phyloP scores from a whole-genome alignment of 169 alveolate genomes.

The Plasmodium ovale region DNA sequence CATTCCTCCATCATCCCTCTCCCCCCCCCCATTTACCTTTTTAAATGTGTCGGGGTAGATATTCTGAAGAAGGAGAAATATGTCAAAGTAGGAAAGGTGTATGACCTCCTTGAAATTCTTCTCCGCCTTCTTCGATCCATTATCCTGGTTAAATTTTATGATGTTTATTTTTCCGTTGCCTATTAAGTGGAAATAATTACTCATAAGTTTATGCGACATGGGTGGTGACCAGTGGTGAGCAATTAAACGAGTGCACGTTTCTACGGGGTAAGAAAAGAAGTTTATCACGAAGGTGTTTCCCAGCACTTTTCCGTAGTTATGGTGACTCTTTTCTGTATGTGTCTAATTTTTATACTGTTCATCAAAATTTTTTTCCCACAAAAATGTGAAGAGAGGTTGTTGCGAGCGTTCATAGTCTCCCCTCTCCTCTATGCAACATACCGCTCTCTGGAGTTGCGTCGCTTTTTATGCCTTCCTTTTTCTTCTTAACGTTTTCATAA shows the following conservation, averaged over 20 bases:
- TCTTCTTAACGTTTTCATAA: constrained; percentile 53
- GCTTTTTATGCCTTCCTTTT: constrained; percentile 14
- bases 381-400: no score
- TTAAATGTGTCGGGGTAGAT: constrained; percentile 60
- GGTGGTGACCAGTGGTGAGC: no score
- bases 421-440: no score
- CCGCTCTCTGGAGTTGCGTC: constrained; percentile 31
- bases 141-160: constrained; percentile 31
- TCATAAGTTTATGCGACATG: no score
- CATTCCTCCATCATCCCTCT: not conserved
- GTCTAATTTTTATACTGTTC: no score
- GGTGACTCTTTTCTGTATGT: no score
- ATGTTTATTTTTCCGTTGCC: constrained; percentile 42
- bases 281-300: no score
- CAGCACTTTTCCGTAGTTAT: no score
- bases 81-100: constrained; percentile 51
- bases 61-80: constrained; percentile 44
- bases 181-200: not conserved
- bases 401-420: no score
- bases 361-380: no score
- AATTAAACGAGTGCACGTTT: no score
- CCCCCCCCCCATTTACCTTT: constrained; percentile 12
- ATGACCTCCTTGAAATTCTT: constrained; percentile 34
- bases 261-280: no score
- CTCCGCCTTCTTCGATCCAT: not conserved